Evolutionary conservation across 352 stramenopile species (phyloP), one percentile per base, ranked within the genome.

Genomic region (Phytophthora colocasiae): DNA sequence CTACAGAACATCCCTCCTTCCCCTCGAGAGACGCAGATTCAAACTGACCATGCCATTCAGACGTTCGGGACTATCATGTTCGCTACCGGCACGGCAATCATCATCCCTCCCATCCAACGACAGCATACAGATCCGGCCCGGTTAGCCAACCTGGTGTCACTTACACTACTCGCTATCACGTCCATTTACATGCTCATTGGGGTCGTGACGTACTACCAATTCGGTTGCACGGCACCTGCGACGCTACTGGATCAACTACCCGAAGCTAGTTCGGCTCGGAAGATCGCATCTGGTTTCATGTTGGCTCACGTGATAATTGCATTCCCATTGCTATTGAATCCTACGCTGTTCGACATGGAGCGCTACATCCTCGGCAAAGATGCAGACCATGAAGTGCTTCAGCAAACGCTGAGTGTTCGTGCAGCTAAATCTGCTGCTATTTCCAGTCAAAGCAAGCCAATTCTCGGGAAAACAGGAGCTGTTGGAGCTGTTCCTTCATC

Each of bases 61-160:
- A 87, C 80, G 7, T 92, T 90, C 31, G 78, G 80, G 11, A 88
- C 74, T 12, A 91, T 91, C 59, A 89, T 92, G 72, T 91, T 92
- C 44, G 81, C 78, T 9, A 78, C 81, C 36, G 81, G 80, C 48
- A 89, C 84, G 9, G 81, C 78, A 4, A 85, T 91, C 56, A 79
- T 91, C 39, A 86, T 90, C 27, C 78, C 81, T 17, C 78, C 84
- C 6, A 87, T 90, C 12, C 80, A 90, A 62, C 74, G 81, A 0
- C 81, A 91, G 51, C 78, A 87, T 54, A 70, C 69, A 2, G 71
- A 89, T 22, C 79, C 81, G 14, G 68, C 61, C 12, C 70, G 75
- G 9, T 62, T 91, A 22, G 77, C 72, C 9, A 89, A 89, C 32
- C 58, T 90, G 9, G 76, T 90, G 32, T 89, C 80, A 8, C 70